Evolutionary conservation across 2,329 filamentous ascomycete species (phyloP), one percentile per base, ranked within the genome.

Genomic region (Fusarium incarnatum): DNA sequence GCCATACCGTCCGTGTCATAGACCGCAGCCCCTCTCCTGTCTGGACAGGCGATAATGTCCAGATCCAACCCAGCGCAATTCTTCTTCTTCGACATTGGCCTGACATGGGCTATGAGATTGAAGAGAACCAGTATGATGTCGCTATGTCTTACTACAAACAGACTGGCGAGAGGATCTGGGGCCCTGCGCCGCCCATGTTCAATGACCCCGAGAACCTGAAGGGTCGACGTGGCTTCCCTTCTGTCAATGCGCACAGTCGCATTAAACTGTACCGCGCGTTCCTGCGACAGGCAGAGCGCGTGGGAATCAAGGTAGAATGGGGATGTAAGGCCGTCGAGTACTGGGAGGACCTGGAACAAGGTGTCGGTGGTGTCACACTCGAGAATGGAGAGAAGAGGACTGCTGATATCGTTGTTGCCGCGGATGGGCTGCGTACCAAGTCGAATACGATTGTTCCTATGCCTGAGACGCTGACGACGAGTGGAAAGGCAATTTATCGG

Each of bases 91-190:
- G 67, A 3, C 67, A 69, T 0, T 69, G 67, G 67, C 67, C 67
- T 10, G 67, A 67, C 0, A 69, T 69, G 67, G 67, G 67, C 28
- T 69, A 69, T 6, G 67, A 69, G 50, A 52, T 69, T 12, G 67
- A 70, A 4, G 56, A 67, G n/a, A 55, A 50, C 22, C 67, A 69
- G 52, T 69, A 69, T 15, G 66, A 70, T 13, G 67, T 69, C 2
- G 66, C 63, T 10, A 69, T 69, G 67, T 69, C 67, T 3, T 69
- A 69, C n/a, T 69, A 67, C 6, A 69, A 53, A 20, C 66, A 70
- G 13, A 69, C 42, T 0, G 67, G 67, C 16, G 67, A 69, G 13
- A 48, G 52, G 0, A 69, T 69, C 25, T 69, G 67, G 67, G 67
- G 67, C 9, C 67, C 67, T 23, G 67, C 66, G 2, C 67, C 67